Conservation (phyloP, 306 rosid species). For the Medicago arabica region DNA sequence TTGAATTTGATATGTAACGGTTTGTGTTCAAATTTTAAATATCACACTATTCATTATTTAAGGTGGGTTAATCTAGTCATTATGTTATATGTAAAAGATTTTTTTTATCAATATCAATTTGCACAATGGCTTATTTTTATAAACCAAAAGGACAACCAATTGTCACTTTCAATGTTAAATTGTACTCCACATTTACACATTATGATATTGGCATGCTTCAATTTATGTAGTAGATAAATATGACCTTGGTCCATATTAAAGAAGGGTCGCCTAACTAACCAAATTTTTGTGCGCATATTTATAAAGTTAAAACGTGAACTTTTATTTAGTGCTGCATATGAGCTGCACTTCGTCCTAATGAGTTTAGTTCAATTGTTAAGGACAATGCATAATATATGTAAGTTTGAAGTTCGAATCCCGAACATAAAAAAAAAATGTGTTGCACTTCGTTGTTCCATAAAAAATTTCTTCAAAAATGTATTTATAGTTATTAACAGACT, state of each 20-base stretch:
- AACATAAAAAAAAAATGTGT: no score
- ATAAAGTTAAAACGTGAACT: not conserved
- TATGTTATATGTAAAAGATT: no score
- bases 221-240: not conserved
- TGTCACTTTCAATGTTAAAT: constrained; percentile 2
- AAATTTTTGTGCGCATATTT: not conserved
- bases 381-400: no score
- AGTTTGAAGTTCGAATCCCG: no score
- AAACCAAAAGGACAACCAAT: not conserved
- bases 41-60: no score
- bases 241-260: constrained; percentile 12
- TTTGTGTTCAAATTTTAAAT: no score
- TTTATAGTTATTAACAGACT: not conserved
- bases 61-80: no score
- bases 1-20: no score
- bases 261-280: constrained; percentile 30
- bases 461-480: not conserved
- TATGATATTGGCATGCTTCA: not conserved
- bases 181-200: constrained; percentile 6
- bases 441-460: not conserved
- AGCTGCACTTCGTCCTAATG: no score
- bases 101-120: not conserved
- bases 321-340: not conserved
- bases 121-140: not conserved
- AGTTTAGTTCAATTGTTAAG: no score